Percentiles rank a stretch among this genome's conserved stretches.
Conservation (phyloP, 148 eudicot species). For the Silene conica region DNA sequence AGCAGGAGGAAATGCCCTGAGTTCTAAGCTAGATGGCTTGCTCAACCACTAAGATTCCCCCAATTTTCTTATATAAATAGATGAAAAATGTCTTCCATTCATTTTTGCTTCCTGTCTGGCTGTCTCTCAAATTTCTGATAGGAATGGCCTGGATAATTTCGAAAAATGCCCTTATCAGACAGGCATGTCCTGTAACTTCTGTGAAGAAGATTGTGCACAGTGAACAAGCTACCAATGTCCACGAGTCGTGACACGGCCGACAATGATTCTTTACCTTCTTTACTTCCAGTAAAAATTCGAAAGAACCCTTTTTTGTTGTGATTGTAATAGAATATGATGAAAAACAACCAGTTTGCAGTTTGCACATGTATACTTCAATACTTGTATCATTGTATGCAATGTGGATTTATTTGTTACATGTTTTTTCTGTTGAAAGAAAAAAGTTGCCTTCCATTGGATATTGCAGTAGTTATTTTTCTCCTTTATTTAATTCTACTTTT, state of each 20-base stretch:
- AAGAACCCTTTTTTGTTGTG: not conserved
- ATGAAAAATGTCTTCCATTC: not conserved
- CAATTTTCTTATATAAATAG: not conserved
- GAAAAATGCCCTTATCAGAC: too few relatives aligned
- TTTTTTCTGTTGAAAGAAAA: too few relatives aligned
- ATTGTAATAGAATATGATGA: not conserved
- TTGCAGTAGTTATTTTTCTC: too few relatives aligned
- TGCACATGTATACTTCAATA: not conserved
- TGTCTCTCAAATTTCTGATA: too few relatives aligned
- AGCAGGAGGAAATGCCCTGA: not conserved
- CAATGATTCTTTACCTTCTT: slow-evolving; percentile 1
- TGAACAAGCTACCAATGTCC: not conserved
- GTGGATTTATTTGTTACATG: not conserved
- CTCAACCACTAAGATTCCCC: not conserved
- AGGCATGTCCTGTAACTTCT: too few relatives aligned
- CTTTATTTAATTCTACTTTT: too few relatives aligned
- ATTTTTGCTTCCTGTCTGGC: not conserved
- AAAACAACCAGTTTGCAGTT: not conserved
- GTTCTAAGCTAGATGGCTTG: slow-evolving; percentile 2
- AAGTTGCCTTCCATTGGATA: too few relatives aligned
- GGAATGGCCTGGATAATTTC: not conserved
- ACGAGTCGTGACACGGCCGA: too few relatives aligned
- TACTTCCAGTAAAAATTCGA: not conserved
- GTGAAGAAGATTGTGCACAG: too few relatives aligned
- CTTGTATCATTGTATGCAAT: not conserved